Conservation (phyloP, 148 eudicot genomes). For the Vaccinium darrowii region DNA sequence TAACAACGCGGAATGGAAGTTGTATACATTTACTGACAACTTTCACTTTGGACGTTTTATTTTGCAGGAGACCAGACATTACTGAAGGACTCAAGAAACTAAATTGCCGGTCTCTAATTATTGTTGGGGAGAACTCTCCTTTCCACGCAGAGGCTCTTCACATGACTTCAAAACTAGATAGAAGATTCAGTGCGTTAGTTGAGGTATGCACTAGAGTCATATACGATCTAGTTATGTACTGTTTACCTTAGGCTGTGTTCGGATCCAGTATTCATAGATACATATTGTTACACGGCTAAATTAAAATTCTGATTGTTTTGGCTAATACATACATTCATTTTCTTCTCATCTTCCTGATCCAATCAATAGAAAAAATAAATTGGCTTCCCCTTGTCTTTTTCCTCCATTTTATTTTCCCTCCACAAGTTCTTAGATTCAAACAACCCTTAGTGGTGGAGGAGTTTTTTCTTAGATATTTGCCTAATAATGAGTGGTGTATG, state of each 20-base stretch:
- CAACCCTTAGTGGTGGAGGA: background rate
- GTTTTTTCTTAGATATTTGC: background rate
- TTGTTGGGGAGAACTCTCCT: slow-evolving; percentile 86
- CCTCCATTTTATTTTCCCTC: background rate
- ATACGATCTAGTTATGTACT: background rate
- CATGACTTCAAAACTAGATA: slow-evolving; percentile 85
- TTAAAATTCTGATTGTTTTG: background rate
- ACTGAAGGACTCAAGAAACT: slow-evolving; percentile 69
- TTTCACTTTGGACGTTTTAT: background rate
- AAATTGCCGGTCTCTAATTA: slow-evolving; percentile 71
- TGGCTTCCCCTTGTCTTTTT: background rate
- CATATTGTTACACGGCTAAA: background rate
- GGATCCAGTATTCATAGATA: background rate
- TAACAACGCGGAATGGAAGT: background rate
- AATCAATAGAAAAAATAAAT: background rate
- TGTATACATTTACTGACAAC: background rate
- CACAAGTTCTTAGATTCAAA: background rate
- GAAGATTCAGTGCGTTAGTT: slow-evolving; percentile 79
- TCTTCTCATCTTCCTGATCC: background rate
- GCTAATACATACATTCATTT: background rate
- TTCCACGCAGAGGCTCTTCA: slow-evolving; percentile 88
- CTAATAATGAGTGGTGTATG: background rate
- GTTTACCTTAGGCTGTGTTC: background rate
- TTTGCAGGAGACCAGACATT: slow-evolving; percentile 77
- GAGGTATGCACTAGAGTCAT: slow-evolving; percentile 51